Evolutionary conservation across 2,329 filamentous ascomycete genomes (phyloP).

Genomic region (Pseudogymnoascus sp.): DNA sequence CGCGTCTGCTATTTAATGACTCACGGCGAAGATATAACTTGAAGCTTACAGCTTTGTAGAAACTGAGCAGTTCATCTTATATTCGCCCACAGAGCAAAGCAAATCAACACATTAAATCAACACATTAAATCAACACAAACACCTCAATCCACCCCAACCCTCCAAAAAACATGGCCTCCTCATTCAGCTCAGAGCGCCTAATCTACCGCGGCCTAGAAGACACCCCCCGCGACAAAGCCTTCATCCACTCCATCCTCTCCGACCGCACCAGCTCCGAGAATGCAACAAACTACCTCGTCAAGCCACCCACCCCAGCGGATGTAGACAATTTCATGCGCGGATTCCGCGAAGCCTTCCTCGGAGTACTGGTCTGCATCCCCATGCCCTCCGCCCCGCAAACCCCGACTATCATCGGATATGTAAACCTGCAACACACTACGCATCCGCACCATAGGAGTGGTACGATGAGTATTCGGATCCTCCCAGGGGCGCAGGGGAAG

Average conservation of each 20-base stretch:
- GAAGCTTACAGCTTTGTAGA: background rate
- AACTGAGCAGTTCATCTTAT: background rate
- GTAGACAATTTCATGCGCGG: background rate
- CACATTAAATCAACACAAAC: background rate
- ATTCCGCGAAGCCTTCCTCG: conserved; percentile 24
- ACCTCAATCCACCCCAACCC: background rate
- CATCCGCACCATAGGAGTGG: conserved; percentile 33
- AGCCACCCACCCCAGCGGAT: conserved; percentile 22
- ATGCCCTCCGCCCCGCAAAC: conserved; percentile 4
- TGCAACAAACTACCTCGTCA: conserved; percentile 23
- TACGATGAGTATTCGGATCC: conserved; percentile 29
- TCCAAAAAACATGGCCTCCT: conserved; percentile 1
- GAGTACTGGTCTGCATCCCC: conserved; percentile 31
- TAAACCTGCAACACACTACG: background rate
- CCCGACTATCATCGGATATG: conserved; percentile 4
- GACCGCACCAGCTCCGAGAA: conserved; percentile 26
- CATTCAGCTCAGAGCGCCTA: conserved; percentile 31
- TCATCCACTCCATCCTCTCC: conserved; percentile 25
- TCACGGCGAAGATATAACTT: background rate
- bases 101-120: background rate
- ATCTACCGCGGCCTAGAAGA: conserved; percentile 31
- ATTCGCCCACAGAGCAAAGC: background rate
- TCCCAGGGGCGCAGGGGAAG: conserved; percentile 23
- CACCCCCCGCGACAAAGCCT: conserved; percentile 26
- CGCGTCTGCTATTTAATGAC: background rate